Evolutionary conservation across 2,329 filamentous ascomycete genomes (phyloP), one percentile per base, ranked within the genome.

Genomic region (Teratosphaeria epicoccoides): DNA sequence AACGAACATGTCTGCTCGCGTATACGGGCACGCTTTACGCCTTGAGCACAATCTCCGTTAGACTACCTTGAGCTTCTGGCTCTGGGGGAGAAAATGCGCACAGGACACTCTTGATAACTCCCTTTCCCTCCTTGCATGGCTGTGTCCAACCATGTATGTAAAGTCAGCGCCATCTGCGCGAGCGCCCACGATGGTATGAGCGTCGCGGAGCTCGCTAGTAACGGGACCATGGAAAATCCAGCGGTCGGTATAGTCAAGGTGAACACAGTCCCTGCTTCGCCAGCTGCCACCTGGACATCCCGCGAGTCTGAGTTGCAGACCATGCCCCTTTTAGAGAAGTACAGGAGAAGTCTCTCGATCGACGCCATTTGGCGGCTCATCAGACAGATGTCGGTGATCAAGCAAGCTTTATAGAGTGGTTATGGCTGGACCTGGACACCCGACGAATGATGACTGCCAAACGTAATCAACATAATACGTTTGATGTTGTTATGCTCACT

Each of bases 41-140:
- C 24, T 40, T 59, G 17, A 53, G 62, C 9, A 65, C 65, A 3
- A 7, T 62, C 2, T 57, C 67, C 50, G 50, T 67, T 0, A 47
- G 20, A 6, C 50, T 58, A 10, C 55, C n/a, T n/a, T n/a, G n/a
- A n/a, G 67, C 11, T 43, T 68, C 6, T 63, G 61, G 60, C 58
- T 67, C 14, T 61, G 66, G 40, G 43, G 53, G 2, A 62, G 50
- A 20, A 63, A 60, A n/a, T n/a, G 44, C 59, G 58, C n/a, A 56
- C 58, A 28, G 59, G 62, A 11, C 57, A 57, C 2, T 51, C 25
- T 68, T 17, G 67, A 69, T 53, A 67, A 69, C 56, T 54, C 14
- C n/a, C 17, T 40, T 6, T 17, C 63, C 6, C 24, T 62, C 1
- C 50, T 49, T 22, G 59, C 55, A 29, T 64, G 60, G 61, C 50